Percentiles rank a stretch among this genome's conserved stretches.
Evolutionary conservation across 1,284 basidiomycete genomes (phyloP).

Genomic region (Pseudozyma sp.): DNA sequence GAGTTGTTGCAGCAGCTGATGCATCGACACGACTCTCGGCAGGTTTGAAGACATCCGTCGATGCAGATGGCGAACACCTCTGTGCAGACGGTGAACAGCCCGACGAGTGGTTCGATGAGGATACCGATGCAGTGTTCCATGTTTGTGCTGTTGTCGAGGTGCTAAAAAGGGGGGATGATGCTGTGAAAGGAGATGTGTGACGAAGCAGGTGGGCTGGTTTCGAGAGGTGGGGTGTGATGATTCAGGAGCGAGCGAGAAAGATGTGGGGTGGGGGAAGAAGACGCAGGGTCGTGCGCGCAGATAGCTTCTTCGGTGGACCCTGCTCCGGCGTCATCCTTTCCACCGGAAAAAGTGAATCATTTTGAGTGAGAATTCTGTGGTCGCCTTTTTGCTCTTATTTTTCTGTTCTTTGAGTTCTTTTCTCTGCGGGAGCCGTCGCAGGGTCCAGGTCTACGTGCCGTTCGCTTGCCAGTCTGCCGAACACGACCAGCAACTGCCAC

Average conservation of each 20-base stretch:
- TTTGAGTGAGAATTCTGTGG: background rate
- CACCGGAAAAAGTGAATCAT: background rate
- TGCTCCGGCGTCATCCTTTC: constrained; percentile 7
- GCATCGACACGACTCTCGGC: constrained; percentile 39
- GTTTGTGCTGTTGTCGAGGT: background rate
- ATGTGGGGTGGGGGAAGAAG: background rate
- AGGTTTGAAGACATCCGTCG: constrained; percentile 43
- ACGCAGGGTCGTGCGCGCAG: background rate
- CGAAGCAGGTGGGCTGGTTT: too few relatives aligned
- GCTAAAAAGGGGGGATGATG: background rate
- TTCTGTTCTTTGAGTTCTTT: background rate
- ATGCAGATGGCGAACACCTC: constrained; percentile 37
- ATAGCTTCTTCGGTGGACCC: constrained; percentile 15
- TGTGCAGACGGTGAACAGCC: constrained; percentile 28
- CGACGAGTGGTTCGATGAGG: constrained; percentile 30
- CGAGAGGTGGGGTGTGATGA: background rate
- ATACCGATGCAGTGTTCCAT: constrained; percentile 36
- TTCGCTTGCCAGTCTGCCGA: constrained; percentile 1
- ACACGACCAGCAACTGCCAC: background rate
- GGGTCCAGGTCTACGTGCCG: background rate
- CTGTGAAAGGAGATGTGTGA: background rate
- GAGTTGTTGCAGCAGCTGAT: constrained; percentile 23
- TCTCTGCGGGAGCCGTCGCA: too few relatives aligned
- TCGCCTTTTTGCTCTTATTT: background rate
- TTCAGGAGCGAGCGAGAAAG: background rate